Evolutionary conservation across 179 eudicot genomes (phyloP).

Genomic region (Camellia oleifera): DNA sequence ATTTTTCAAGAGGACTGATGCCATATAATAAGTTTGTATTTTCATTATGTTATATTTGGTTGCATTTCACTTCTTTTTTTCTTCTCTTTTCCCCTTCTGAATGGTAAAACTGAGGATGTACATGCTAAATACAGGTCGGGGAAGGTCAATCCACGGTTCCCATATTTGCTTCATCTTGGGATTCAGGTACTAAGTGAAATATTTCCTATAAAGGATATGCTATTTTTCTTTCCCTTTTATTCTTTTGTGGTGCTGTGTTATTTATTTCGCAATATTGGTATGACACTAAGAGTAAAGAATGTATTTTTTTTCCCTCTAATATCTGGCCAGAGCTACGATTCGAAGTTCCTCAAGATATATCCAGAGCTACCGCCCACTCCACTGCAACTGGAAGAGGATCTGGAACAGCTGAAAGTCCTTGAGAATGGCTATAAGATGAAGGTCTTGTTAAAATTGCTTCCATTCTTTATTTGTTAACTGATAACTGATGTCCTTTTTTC

Average conservation of each 20-base stretch:
- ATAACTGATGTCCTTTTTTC: background rate
- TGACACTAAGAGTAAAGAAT: background rate
- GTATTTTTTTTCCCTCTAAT: background rate
- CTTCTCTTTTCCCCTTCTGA: background rate
- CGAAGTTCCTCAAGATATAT: conserved; percentile 77
- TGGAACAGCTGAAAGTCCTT: conserved; percentile 94
- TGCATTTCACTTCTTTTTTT: background rate
- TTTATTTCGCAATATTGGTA: background rate
- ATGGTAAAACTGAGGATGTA: conserved; percentile 5
- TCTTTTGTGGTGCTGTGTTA: background rate
- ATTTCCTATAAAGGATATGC: background rate
- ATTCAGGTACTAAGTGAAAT: conserved; percentile 61
- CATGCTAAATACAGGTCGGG: conserved; percentile 59
- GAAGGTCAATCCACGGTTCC: conserved; percentile 70
- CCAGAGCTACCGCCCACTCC: conserved; percentile 80
- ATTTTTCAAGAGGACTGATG: conserved; percentile 91
- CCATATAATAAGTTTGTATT: conserved; percentile 78
- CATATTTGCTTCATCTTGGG: conserved; percentile 91
- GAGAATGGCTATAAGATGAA: conserved; percentile 96
- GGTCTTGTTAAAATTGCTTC: conserved; percentile 30
- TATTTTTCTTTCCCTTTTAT: background rate
- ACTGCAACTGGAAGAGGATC: conserved; percentile 92
- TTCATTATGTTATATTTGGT: background rate
- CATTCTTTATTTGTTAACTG: background rate
- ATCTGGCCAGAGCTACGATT: conserved; percentile 65